phyloP scores from a whole-genome alignment of 2,329 filamentous ascomycete genomes.

The Tolypocladium tundrense region DNA sequence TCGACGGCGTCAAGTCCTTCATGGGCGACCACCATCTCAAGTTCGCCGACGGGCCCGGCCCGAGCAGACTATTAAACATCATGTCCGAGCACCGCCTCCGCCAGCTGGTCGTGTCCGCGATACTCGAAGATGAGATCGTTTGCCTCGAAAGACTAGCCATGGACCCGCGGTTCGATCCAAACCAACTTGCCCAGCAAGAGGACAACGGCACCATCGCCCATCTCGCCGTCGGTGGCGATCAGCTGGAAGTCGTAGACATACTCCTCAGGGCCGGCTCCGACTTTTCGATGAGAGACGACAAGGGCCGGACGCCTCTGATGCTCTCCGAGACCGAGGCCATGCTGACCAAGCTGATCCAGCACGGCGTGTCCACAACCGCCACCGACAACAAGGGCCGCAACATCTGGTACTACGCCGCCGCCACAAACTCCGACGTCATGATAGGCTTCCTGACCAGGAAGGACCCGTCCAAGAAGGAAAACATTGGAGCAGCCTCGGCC shows the following conservation, averaged over 20 bases:
- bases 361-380: constrained; percentile 16
- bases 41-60: constrained; percentile 5
- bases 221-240: constrained; percentile 14
- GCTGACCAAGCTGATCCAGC: constrained; percentile 15
- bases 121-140: constrained; percentile 14
- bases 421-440: constrained; percentile 17
- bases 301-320: constrained; percentile 25
- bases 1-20: constrained; percentile 6
- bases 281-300: constrained; percentile 14
- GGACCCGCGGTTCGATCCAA: constrained; percentile 20
- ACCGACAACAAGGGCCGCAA: constrained; percentile 20
- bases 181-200: constrained; percentile 8
- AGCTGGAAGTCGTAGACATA: constrained; percentile 15
- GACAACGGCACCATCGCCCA: constrained; percentile 19
- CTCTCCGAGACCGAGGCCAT: constrained; percentile 15
- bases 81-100: constrained; percentile 11
- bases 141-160: constrained; percentile 15
- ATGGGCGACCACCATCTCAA: constrained; percentile 2
- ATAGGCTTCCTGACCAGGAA: constrained; percentile 18
- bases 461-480: constrained; percentile 17
- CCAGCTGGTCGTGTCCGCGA: constrained; percentile 11
- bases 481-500: constrained; percentile 12
- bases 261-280: constrained; percentile 17
- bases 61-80: constrained; percentile 1
- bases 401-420: constrained; percentile 27